A percentile compares a stretch with the other conserved stretches of the same genome.
phyloP scores from a whole-genome alignment of 2,329 filamentous ascomycete species.

The Paraphoma chrysanthemicola region DNA sequence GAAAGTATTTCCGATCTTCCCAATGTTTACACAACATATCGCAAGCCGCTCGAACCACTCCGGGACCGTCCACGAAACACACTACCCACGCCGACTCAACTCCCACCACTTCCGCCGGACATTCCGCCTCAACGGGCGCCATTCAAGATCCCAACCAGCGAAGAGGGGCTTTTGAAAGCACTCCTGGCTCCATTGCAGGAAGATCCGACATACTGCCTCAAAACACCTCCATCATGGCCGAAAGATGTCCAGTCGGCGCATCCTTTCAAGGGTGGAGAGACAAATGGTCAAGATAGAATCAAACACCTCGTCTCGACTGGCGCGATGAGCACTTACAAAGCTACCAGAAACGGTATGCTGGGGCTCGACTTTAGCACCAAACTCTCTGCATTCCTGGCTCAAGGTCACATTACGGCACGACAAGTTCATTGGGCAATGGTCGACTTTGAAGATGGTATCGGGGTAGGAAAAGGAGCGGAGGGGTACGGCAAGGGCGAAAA shows the following conservation, averaged over 20 bases:
- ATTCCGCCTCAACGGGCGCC: constrained; percentile 67
- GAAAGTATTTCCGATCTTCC: constrained; percentile 66
- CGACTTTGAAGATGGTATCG: constrained; percentile 71
- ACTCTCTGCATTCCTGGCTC: constrained; percentile 73
- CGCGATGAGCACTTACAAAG: constrained; percentile 69
- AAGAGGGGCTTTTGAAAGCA: constrained; percentile 60
- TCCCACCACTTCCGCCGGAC: constrained; percentile 66
- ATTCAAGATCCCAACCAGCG: constrained; percentile 67
- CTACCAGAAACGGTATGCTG: constrained; percentile 74
- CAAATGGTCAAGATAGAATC: constrained; percentile 64
- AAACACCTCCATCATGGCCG: constrained; percentile 62
- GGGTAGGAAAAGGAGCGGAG: constrained; percentile 23
- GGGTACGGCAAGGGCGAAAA: constrained; percentile 77
- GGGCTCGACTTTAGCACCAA: constrained; percentile 78
- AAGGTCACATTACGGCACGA: constrained; percentile 75
- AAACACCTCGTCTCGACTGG: constrained; percentile 67
- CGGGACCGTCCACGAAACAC: constrained; percentile 67
- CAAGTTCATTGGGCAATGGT: constrained; percentile 74
- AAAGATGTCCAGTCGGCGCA: constrained; percentile 64
- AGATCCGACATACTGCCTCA: constrained; percentile 53
- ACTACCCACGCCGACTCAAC: constrained; percentile 60
- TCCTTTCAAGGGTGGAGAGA: constrained; percentile 73
- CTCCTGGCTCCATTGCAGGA: constrained; percentile 65
- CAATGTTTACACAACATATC: constrained; percentile 77
- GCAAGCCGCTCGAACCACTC: constrained; percentile 75